A percentile compares a stretch with the other conserved stretches of the same genome.
phyloP scores from a whole-genome alignment of 176 grass and related monocot species.

The Saccharum officinarum region DNA sequence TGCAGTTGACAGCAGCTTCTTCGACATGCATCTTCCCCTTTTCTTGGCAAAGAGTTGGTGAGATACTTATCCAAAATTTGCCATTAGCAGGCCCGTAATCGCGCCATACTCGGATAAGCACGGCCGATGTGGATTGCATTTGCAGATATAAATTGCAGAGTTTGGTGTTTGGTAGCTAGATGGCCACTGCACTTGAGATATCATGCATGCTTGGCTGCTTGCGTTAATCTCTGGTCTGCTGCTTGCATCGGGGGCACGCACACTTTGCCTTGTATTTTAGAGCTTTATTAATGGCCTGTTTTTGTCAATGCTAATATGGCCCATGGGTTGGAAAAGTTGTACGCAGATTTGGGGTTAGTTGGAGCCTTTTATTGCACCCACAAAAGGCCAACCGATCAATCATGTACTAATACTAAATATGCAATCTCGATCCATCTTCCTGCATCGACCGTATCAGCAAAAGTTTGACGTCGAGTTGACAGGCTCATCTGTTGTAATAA shows the following conservation, averaged over 20 bases:
- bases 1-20: too few species aligned
- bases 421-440: background rate
- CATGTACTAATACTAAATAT: background rate
- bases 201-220: too few species aligned
- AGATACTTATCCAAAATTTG: too few species aligned
- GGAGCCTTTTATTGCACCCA: background rate
- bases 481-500: background rate
- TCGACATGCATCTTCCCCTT: too few species aligned
- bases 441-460: background rate
- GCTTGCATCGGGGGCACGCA: background rate
- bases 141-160: too few species aligned
- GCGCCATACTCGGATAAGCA: too few species aligned
- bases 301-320: conserved; percentile 32
- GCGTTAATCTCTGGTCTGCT: background rate
- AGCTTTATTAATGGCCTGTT: background rate
- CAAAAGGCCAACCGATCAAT: conserved; percentile 2
- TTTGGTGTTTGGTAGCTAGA: too few species aligned
- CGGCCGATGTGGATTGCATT: too few species aligned
- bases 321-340: conserved; percentile 23
- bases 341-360: conserved; percentile 4
- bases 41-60: too few species aligned
- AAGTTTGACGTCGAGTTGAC: conserved; percentile 23
- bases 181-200: too few species aligned
- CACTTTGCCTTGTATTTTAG: background rate
- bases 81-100: too few species aligned